Percentiles rank a stretch among this genome's conserved stretches.
These are phyloP conservation scores for Oryza officinalis DNA, from an alignment of 176 grass and related monocot genomes.

Conservation along the genomic window DNA sequence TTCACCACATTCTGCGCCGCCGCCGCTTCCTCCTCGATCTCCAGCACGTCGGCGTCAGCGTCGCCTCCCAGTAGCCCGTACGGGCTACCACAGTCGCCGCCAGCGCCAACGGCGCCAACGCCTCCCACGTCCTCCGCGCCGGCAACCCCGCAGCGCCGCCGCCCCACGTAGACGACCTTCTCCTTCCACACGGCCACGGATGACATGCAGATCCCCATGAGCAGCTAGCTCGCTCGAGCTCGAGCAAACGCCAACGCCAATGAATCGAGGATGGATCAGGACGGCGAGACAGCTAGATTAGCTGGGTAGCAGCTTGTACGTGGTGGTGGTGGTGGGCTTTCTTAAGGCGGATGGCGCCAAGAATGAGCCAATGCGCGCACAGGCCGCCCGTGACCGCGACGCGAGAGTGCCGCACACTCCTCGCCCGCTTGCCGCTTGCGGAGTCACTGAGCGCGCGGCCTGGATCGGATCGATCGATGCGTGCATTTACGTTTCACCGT, in stretches of 20 bases:
- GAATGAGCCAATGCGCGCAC: slow-evolving; percentile 17
- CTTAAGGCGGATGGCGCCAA: slow-evolving; percentile 34
- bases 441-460: background rate
- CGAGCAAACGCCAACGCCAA: background rate
- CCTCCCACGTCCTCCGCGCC: background rate
- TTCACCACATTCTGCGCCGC: background rate
- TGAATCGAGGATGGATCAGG: background rate
- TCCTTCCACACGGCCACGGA: slow-evolving; percentile 49
- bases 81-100: background rate
- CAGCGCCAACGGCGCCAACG: too few relatives aligned
- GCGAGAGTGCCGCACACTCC: too few relatives aligned
- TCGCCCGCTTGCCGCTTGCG: background rate
- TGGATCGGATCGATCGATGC: background rate
- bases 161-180: slow-evolving; percentile 13
- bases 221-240: background rate
- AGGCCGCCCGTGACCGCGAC: slow-evolving; percentile 31
- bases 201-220: slow-evolving; percentile 44
- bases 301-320: background rate
- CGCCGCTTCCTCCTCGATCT: background rate
- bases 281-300: slow-evolving; percentile 6
- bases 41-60: background rate
- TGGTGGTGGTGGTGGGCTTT: slow-evolving; percentile 13
- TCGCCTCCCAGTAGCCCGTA: background rate
- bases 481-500: slow-evolving; percentile 41
- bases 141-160: background rate